A percentile compares a stretch with the other conserved stretches of the same genome.
phyloP scores from a whole-genome alignment of 352 stramenopile species.

The Phytophthora gonapodyides region DNA sequence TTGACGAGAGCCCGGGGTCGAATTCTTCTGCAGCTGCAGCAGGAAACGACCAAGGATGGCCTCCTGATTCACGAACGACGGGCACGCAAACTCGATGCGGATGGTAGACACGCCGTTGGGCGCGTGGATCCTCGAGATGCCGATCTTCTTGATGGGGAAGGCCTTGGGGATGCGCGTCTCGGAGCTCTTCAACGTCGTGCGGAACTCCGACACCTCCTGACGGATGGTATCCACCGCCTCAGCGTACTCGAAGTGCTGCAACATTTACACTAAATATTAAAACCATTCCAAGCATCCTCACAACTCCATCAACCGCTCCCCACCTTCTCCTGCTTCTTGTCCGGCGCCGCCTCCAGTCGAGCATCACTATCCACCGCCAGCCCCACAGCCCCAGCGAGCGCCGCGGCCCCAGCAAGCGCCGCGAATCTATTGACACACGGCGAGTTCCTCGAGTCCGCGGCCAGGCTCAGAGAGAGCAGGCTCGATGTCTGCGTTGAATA shows the following conservation, averaged over 20 bases:
- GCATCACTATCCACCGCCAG: constrained; percentile 9
- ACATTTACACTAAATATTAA: constrained; percentile 10
- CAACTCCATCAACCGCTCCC: neutral
- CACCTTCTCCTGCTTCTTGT: constrained; percentile 45
- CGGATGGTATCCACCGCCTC: constrained; percentile 73
- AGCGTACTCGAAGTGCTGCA: constrained; percentile 64
- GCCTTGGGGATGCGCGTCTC: constrained; percentile 76
- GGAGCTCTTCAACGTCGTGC: constrained; percentile 68
- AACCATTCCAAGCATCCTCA: neutral
- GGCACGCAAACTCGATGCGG: constrained; percentile 82
- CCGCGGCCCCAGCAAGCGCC: constrained; percentile 25
- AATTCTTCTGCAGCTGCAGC: constrained; percentile 50
- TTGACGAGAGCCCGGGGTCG: constrained; percentile 25
- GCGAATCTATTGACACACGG: constrained; percentile 10
- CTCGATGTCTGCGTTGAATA: neutral
- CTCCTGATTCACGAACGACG: constrained; percentile 76
- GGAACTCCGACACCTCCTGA: constrained; percentile 79
- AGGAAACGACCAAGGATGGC: constrained; percentile 76
- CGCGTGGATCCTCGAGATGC: constrained; percentile 75
- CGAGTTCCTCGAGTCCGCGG: constrained; percentile 13
- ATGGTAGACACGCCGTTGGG: constrained; percentile 86
- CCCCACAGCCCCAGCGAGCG: constrained; percentile 14
- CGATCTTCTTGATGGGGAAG: constrained; percentile 85
- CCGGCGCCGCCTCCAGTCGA: constrained; percentile 22
- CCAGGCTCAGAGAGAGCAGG: constrained; percentile 11